Evolutionary conservation across 148 eudicot species (phyloP).

Genomic region (Camellia granthamiana): DNA sequence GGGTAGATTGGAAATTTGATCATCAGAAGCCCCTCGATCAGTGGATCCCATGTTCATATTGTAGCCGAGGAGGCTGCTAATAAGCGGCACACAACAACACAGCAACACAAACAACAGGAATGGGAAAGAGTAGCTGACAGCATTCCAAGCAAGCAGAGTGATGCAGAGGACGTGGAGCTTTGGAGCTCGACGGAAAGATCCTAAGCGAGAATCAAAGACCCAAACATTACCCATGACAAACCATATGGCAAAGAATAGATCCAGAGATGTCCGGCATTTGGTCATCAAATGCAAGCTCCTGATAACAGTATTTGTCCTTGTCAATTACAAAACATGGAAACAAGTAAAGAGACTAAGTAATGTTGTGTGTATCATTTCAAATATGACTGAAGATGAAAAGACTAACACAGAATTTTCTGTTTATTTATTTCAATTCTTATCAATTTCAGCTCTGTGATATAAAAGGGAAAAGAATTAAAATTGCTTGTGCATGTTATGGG

Average conservation of each 20-base stretch:
- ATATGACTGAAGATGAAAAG: too few species aligned
- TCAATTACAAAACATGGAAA: background rate
- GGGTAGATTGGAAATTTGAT: constrained; percentile 57
- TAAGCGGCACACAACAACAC: constrained; percentile 73
- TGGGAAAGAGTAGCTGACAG: constrained; percentile 78
- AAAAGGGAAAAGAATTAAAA: too few species aligned
- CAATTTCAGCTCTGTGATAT: too few species aligned
- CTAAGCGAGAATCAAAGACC: constrained; percentile 73
- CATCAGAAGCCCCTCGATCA: constrained; percentile 76
- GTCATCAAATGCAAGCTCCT: constrained; percentile 52
- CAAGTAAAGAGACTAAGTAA: too few species aligned
- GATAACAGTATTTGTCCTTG: background rate
- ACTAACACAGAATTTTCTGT: too few species aligned
- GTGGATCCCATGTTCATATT: constrained; percentile 68
- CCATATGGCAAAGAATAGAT: constrained; percentile 91
- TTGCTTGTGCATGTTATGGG: too few species aligned
- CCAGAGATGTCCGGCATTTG: constrained; percentile 57
- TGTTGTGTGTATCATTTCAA: too few species aligned
- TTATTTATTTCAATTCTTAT: too few species aligned
- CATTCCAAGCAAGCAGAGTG: constrained; percentile 74
- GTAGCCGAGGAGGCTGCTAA: constrained; percentile 69
- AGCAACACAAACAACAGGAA: constrained; percentile 72
- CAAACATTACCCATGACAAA: constrained; percentile 97
- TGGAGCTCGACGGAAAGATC: constrained; percentile 60
- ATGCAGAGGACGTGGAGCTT: constrained; percentile 72